Evolutionary conservation across 176 grass and related monocot genomes (phyloP).

Genomic region (Canna indica): DNA sequence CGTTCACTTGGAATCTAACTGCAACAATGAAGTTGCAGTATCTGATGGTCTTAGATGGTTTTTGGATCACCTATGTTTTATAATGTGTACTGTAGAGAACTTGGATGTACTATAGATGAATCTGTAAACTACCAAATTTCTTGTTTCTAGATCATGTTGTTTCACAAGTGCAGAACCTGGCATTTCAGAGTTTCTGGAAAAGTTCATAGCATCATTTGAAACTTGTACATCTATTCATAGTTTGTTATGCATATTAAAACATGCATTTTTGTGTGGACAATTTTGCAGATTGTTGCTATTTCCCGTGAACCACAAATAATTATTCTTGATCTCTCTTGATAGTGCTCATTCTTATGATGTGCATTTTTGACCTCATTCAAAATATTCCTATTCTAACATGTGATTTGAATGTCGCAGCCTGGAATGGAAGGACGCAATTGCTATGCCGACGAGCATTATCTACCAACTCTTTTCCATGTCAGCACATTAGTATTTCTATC

Average conservation of each 20-base stretch:
- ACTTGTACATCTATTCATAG: not conserved
- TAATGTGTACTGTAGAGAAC: not conserved
- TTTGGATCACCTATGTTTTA: not conserved
- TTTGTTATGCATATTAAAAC: not conserved
- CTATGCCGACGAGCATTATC: conserved; percentile 98
- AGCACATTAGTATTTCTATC: conserved; percentile 33
- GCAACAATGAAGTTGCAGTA: not conserved
- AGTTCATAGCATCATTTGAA: not conserved
- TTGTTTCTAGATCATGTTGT: not conserved
- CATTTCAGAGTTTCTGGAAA: not conserved
- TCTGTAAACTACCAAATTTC: not conserved
- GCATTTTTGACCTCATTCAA: conserved; percentile 7
- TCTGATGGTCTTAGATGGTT: not conserved
- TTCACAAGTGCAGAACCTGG: not conserved
- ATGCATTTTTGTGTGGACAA: not conserved
- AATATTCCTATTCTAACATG: not conserved
- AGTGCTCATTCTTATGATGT: not conserved
- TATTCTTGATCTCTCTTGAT: not conserved
- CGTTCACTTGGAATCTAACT: not conserved
- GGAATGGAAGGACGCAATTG: conserved; percentile 69
- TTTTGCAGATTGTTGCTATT: too few species aligned
- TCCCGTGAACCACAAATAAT: too few species aligned
- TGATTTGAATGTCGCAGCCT: conserved; percentile 42
- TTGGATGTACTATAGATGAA: not conserved
- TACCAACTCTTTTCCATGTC: conserved; percentile 86